Conservation (phyloP, 1,284 basidiomycete genomes). For the Marasmius tenuissimus region DNA sequence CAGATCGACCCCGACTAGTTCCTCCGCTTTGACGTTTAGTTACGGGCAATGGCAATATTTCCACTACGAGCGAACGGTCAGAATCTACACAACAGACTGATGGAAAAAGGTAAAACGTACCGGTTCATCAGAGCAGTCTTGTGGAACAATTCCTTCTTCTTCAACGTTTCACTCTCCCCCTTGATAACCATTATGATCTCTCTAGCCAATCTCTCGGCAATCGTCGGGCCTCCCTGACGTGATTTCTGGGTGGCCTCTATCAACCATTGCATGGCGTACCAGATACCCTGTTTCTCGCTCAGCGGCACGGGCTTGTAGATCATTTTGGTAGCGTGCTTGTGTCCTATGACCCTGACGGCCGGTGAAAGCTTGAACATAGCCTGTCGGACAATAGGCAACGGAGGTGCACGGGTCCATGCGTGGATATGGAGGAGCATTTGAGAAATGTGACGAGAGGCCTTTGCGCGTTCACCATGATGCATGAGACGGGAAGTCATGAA, state of each 20-base stretch:
- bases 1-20: neutral
- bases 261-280: constrained; percentile 67
- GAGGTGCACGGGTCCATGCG: constrained; percentile 69
- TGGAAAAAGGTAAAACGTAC: constrained; percentile 43
- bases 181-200: constrained; percentile 72
- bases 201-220: constrained; percentile 71
- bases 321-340: constrained; percentile 59
- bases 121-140: constrained; percentile 78
- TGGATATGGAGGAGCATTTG: constrained; percentile 71
- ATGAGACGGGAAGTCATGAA: constrained; percentile 71
- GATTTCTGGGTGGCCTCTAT: constrained; percentile 52
- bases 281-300: constrained; percentile 75
- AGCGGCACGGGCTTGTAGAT: constrained; percentile 68
- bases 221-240: constrained; percentile 44
- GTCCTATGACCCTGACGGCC: constrained; percentile 54
- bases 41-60: neutral
- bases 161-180: constrained; percentile 54
- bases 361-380: constrained; percentile 71
- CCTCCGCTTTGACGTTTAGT: neutral
- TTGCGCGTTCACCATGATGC: constrained; percentile 66
- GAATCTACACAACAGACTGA: neutral
- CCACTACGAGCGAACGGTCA: neutral
- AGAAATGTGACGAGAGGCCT: constrained; percentile 59
- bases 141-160: constrained; percentile 65
- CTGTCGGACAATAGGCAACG: constrained; percentile 75